Conservation (phyloP, 768 basidiomycete species). For the Mycena indigotica region DNA sequence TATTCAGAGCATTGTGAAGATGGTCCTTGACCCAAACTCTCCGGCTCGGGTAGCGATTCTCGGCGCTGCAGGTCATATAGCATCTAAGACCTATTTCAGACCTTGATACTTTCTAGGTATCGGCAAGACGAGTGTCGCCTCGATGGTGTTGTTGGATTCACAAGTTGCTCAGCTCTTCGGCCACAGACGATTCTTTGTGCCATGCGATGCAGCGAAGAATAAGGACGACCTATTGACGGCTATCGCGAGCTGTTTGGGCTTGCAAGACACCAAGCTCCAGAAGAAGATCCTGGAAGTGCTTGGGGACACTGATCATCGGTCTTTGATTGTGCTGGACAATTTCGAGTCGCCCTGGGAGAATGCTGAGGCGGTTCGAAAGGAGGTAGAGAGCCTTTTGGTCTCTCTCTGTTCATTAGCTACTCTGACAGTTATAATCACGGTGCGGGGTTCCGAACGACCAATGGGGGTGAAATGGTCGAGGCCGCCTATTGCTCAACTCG, state of each 20-base stretch:
- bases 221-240: conserved; percentile 23
- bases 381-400: conserved; percentile 23
- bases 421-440: conserved; percentile 23
- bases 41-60: conserved; percentile 23
- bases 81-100: neutral
- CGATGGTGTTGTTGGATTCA: conserved; percentile 17
- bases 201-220: conserved; percentile 21
- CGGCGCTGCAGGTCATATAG: conserved; percentile 20
- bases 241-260: conserved; percentile 17
- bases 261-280: conserved; percentile 22
- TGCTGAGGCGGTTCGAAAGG: conserved; percentile 10
- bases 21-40: conserved; percentile 1
- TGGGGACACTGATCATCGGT: conserved; percentile 7
- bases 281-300: conserved; percentile 21
- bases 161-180: conserved; percentile 19
- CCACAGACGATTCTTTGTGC: conserved; percentile 17
- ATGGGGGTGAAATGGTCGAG: conserved; percentile 24
- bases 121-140: conserved; percentile 23
- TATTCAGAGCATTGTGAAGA: conserved; percentile 11
- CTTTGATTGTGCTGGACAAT: conserved; percentile 24
- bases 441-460: conserved; percentile 28
- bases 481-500: conserved; percentile 22
- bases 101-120: conserved; percentile 12
- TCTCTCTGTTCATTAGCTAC: conserved; percentile 14
- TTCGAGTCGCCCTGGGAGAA: conserved; percentile 28